A percentile compares a stretch with the other conserved stretches of the same genome.
Conservation (phyloP, 1,139 yeast genomes). For the Candida sanyaensis region DNA sequence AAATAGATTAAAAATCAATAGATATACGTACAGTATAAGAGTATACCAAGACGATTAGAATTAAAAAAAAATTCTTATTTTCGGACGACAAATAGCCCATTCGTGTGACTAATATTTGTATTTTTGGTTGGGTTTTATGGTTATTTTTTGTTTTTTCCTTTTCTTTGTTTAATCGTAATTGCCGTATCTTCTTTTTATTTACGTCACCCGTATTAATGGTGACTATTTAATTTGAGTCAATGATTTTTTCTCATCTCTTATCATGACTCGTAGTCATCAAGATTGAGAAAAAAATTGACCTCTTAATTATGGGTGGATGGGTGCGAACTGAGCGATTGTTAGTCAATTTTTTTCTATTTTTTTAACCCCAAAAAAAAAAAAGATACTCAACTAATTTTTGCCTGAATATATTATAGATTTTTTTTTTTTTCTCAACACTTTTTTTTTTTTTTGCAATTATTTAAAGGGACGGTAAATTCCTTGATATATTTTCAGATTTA, state of each 20-base stretch:
- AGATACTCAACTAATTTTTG: too few relatives aligned
- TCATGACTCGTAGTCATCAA: conserved; percentile 14
- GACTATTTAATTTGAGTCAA: too few relatives aligned
- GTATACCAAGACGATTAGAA: too few relatives aligned
- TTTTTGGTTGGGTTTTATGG: too few relatives aligned
- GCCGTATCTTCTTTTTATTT: too few relatives aligned
- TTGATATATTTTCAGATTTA: neutral
- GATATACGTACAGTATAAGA: too few relatives aligned
- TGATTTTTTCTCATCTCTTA: neutral
- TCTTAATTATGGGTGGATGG: conserved; percentile 9
- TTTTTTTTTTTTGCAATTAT: neutral
- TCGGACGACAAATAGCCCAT: neutral
- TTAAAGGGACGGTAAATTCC: neutral
- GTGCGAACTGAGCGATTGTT: neutral
- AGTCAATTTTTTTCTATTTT: neutral
- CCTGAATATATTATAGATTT: too few relatives aligned
- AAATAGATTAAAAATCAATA: neutral
- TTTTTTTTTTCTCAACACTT: neutral
- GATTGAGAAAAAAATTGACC: neutral
- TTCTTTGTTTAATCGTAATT: too few relatives aligned
- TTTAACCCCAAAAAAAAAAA: neutral
- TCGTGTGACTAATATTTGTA: neutral
- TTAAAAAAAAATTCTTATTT: too few relatives aligned
- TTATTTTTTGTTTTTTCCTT: too few relatives aligned
- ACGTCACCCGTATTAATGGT: too few relatives aligned